Conservation (phyloP, 371 early-diverging fungal genomes). For the Coemansia sp. region DNA sequence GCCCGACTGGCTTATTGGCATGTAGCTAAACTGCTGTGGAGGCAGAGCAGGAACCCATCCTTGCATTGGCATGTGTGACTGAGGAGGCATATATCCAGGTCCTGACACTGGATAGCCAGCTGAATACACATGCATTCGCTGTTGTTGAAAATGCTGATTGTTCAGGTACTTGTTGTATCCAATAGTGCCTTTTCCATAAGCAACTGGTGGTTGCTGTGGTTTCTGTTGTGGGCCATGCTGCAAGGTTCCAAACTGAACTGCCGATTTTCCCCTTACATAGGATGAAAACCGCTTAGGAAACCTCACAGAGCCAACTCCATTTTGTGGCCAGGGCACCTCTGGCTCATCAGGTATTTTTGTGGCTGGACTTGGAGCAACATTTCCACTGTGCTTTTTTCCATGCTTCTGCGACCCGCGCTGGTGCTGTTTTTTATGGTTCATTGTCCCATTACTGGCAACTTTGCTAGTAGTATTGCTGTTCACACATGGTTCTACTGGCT, state of each 20-base stretch:
- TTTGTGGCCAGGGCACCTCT: background rate
- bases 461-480: background rate
- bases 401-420: background rate
- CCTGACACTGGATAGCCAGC: conserved; percentile 18
- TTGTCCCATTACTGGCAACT: background rate
- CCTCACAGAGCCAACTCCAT: background rate
- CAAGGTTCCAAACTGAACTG: background rate
- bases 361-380: background rate
- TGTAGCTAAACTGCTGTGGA: conserved; percentile 30
- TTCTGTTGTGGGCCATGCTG: background rate
- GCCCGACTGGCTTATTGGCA: conserved; percentile 22
- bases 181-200: background rate
- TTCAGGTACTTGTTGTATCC: background rate
- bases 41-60: conserved; percentile 31
- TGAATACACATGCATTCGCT: background rate
- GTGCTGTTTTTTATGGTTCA: background rate
- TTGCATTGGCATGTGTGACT: conserved; percentile 23
- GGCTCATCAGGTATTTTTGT: background rate
- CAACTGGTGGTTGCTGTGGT: background rate
- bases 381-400: background rate
- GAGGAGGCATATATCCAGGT: conserved; percentile 25
- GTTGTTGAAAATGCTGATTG: background rate
- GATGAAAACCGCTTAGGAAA: background rate
- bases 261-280: background rate
- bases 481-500: background rate